Evolutionary conservation across 495 filamentous ascomycete species (phyloP).

Genomic region (Daldinia bambusicola): DNA sequence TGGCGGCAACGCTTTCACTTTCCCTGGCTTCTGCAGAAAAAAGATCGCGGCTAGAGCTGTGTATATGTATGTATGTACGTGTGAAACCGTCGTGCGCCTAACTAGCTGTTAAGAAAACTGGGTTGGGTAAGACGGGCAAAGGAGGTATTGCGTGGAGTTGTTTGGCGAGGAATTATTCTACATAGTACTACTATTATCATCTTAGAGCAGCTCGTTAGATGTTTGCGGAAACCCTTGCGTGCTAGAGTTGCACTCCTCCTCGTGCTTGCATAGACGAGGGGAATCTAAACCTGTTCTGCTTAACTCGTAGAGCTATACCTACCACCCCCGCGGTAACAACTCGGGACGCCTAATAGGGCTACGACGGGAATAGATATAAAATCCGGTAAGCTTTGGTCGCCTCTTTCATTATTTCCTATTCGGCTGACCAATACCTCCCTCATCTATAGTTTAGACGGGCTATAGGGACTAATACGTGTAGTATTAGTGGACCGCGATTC

Average conservation of each 20-base stretch:
- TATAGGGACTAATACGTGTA: constrained; percentile 4
- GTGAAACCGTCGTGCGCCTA: constrained; percentile 30
- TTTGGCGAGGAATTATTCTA: neutral
- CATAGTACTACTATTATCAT: no score
- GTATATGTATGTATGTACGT: no score
- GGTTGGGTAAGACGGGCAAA: constrained; percentile 4
- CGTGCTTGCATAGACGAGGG: constrained; percentile 14
- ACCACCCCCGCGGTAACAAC: constrained; percentile 28
- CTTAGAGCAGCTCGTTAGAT: no score
- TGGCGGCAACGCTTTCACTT: constrained; percentile 4
- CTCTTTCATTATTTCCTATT: constrained; percentile 5
- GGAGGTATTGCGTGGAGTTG: constrained; percentile 1
- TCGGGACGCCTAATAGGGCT: constrained; percentile 36
- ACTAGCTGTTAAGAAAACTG: constrained; percentile 8
- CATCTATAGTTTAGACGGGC: neutral
- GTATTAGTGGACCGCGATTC: constrained; percentile 23
- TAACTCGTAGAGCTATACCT: constrained; percentile 17
- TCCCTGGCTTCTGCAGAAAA: constrained; percentile 10
- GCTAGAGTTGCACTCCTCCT: constrained; percentile 35
- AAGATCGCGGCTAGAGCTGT: constrained; percentile 29
- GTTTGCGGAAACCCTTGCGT: constrained; percentile 36
- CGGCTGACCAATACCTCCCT: neutral
- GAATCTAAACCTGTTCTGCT: constrained; percentile 18
- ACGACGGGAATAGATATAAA: constrained; percentile 29
- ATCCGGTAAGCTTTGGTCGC: constrained; percentile 11